phyloP scores from a whole-genome alignment of 495 filamentous ascomycete genomes.

The Penicillium goetzii region DNA sequence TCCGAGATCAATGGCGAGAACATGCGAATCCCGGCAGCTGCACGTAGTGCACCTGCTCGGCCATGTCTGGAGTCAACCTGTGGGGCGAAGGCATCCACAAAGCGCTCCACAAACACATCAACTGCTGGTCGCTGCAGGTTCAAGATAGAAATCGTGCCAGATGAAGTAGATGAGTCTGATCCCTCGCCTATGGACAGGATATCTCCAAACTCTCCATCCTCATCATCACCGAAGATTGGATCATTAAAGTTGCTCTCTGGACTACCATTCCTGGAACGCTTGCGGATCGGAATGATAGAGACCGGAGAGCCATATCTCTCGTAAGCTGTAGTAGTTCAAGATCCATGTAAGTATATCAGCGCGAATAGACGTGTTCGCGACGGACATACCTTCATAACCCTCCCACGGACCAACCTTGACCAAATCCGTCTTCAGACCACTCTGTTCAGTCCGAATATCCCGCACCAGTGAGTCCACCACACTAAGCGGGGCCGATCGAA shows the following conservation, averaged over 20 bases:
- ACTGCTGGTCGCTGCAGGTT: slow-evolving; percentile 35
- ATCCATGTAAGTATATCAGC: background rate
- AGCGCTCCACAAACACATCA: slow-evolving; percentile 50
- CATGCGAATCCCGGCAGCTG: slow-evolving; percentile 49
- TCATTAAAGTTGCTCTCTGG: slow-evolving; percentile 24
- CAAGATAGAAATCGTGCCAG: slow-evolving; percentile 30
- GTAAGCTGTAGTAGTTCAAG: slow-evolving; percentile 23
- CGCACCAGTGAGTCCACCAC: slow-evolving; percentile 42
- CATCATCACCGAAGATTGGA: slow-evolving; percentile 14
- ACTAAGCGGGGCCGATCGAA: slow-evolving; percentile 43
- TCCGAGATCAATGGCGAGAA: slow-evolving; percentile 47
- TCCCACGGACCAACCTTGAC: slow-evolving; percentile 36
- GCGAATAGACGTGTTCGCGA: background rate
- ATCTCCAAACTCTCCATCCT: slow-evolving; percentile 21
- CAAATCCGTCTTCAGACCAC: slow-evolving; percentile 25
- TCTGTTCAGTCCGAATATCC: slow-evolving; percentile 37
- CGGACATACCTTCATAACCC: slow-evolving; percentile 33
- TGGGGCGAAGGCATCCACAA: slow-evolving; percentile 51
- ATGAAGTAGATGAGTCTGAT: slow-evolving; percentile 33
- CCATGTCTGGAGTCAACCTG: slow-evolving; percentile 46
- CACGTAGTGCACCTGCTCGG: slow-evolving; percentile 45
- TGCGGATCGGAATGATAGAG: slow-evolving; percentile 22
- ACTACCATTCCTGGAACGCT: background rate
- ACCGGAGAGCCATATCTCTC: slow-evolving; percentile 19
- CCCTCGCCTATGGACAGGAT: slow-evolving; percentile 23